Conservation (phyloP, 208 protist genomes). For the Trypanosoma platydactyli region DNA sequence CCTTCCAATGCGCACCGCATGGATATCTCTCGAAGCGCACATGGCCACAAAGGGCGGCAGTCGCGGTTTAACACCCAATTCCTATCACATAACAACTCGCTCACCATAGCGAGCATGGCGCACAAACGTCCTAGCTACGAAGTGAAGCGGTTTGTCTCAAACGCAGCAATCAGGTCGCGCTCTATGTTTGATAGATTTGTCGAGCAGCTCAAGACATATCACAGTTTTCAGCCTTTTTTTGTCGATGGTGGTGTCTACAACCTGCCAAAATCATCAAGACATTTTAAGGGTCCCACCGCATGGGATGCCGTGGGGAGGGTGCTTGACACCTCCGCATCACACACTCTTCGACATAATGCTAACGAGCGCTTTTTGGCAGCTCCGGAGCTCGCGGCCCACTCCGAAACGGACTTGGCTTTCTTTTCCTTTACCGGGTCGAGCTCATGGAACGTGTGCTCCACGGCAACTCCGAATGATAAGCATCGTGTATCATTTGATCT, state of each 20-base stretch:
- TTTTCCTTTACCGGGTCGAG: too few species aligned
- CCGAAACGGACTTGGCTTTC: too few species aligned
- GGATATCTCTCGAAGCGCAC: background rate
- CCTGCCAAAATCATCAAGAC: background rate
- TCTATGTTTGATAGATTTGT: slow-evolving; percentile 45
- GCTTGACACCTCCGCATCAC: slow-evolving; percentile 36
- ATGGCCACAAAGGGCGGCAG: background rate
- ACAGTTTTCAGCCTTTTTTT: slow-evolving; percentile 61
- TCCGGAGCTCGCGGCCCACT: background rate
- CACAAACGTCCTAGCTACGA: background rate
- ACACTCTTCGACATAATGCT: slow-evolving; percentile 43
- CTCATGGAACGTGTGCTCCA: background rate
- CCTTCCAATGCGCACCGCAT: slow-evolving; percentile 2
- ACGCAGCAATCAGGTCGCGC: slow-evolving; percentile 34
- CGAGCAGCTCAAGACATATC: slow-evolving; percentile 55
- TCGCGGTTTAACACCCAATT: background rate
- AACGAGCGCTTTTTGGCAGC: slow-evolving; percentile 47
- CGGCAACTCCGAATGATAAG: slow-evolving; percentile 10
- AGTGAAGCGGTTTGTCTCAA: slow-evolving; percentile 19
- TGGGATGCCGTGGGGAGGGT: slow-evolving; percentile 49
- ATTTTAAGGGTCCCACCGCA: background rate
- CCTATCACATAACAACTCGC: slow-evolving; percentile 7
- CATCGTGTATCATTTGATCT: slow-evolving; percentile 25
- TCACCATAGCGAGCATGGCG: background rate
- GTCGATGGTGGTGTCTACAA: slow-evolving; percentile 33